These are phyloP conservation scores for Stephanocyclus meneghinianus DNA, from an alignment of 352 stramenopile species.

Conservation along the genomic window DNA sequence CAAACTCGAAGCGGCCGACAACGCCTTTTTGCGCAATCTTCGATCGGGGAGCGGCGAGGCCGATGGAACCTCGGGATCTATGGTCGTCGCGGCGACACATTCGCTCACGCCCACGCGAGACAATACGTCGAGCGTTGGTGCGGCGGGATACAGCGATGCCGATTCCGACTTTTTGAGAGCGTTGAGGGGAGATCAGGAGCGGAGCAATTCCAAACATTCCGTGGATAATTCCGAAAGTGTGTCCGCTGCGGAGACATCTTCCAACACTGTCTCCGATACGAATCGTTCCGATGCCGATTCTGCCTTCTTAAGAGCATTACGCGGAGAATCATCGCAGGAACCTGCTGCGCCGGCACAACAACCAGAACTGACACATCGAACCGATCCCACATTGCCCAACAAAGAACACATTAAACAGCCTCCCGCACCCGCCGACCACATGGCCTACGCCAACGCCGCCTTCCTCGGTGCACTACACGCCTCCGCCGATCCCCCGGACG, in stretches of 20 bases:
- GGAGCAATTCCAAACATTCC: background rate
- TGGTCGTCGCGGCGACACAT: background rate
- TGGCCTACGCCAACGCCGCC: constrained; percentile 54
- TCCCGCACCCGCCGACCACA: constrained; percentile 15
- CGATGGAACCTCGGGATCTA: background rate
- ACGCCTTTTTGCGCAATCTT: constrained; percentile 18
- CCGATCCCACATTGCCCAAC: background rate
- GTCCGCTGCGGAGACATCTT: background rate
- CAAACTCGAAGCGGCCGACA: constrained; percentile 2
- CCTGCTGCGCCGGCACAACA: background rate
- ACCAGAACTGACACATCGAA: background rate
- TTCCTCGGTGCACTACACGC: constrained; percentile 58
- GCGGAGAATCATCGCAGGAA: constrained; percentile 4
- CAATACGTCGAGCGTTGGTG: background rate
- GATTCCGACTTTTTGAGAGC: constrained; percentile 36
- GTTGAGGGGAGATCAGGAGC: constrained; percentile 5
- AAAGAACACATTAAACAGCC: background rate
- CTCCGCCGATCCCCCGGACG: constrained; percentile 18
- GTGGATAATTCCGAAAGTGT: background rate
- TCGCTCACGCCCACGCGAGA: constrained; percentile 1
- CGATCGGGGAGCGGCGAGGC: background rate
- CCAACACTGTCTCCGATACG: background rate
- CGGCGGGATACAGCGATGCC: constrained; percentile 13
- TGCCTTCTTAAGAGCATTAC: constrained; percentile 26
- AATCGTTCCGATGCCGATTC: constrained; percentile 22